phyloP scores from a whole-genome alignment of 2,329 filamentous ascomycete species.

The Didymella segeticola region DNA sequence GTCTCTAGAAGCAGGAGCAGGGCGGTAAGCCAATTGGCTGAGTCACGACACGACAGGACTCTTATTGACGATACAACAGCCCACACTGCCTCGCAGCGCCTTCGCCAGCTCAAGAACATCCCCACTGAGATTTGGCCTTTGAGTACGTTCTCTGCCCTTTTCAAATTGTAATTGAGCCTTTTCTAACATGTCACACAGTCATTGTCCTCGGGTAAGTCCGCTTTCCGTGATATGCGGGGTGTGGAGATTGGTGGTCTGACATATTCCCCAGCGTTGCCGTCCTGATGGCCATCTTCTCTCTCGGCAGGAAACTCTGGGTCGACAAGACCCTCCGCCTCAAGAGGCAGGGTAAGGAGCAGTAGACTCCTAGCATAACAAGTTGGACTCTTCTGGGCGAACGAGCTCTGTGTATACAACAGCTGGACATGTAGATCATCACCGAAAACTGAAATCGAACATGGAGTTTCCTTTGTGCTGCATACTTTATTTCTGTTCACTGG shows the following conservation, averaged over 20 bases:
- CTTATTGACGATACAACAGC: constrained; percentile 61
- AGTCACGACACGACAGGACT: constrained; percentile 8
- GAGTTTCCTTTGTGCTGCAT: constrained; percentile 32
- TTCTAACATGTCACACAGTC: constrained; percentile 59
- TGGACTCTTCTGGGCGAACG: constrained; percentile 16
- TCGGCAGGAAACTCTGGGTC: constrained; percentile 78
- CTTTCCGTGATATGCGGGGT: constrained; percentile 12
- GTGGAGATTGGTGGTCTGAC: constrained; percentile 33
- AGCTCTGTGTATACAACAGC: constrained; percentile 36
- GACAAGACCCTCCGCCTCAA: constrained; percentile 92
- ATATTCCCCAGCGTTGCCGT: constrained; percentile 66
- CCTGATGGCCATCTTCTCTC: constrained; percentile 80
- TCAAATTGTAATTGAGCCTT: not conserved
- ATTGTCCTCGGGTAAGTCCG: constrained; percentile 80
- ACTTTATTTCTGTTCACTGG: not conserved
- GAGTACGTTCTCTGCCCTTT: constrained; percentile 65
- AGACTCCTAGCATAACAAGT: constrained; percentile 19
- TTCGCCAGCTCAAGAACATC: constrained; percentile 87
- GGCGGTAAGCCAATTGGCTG: constrained; percentile 59
- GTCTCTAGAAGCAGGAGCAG: constrained; percentile 66
- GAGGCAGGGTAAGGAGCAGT: constrained; percentile 63
- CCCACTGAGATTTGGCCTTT: constrained; percentile 94
- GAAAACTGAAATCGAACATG: constrained; percentile 33
- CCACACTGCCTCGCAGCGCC: constrained; percentile 94
- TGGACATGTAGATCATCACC: constrained; percentile 17